Evolutionary conservation across 805 yeast genomes (phyloP), one percentile per base, ranked within the genome.

Genomic region (Lachancea sp.): DNA sequence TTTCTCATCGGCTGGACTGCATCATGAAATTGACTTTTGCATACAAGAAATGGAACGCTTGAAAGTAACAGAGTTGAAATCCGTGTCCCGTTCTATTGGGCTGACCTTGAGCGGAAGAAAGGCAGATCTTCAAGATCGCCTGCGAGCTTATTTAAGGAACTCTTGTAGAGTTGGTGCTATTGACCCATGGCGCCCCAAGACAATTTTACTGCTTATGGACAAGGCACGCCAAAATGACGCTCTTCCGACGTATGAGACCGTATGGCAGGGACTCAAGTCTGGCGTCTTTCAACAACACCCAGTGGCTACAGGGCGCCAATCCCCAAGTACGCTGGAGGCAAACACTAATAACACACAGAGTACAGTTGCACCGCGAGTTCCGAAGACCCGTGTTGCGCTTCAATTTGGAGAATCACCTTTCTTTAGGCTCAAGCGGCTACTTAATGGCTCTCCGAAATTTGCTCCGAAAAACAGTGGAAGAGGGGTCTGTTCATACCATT

Each of bases 101-200:
- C 58, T 80, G 15, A 60, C 75, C 2, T 50, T 65, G 8, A 52
- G 70, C 5, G 94, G 92, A 1, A 64, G 77, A 28, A 86, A 85
- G 58, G 70, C 71, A 16, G 81, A 75, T 24, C 59, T 84, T 11
- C 71, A 71, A 39, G 77, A 75, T 25, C 66, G 87, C 24, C 58
- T 85, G 5, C 55, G 63, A 36, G 63, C 60, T n/a, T 72, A 65
- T 48, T 48, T 78, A 26, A 61, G 63, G 21, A 65, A 62, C 31
- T 77, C 77, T 1, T 51, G 55, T 24, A 54, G 64, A 3, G 51
- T 55, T n/a, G 58, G 64, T 16, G 75, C 71, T 40, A 51, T 56
- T 5, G 66, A 60, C 43, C 64, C 65, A n/a, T 60, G 70, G 34
- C 62, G 75, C 40, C 57, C 77, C 19, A 55, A 66, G 32, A 70